Evolutionary conservation across 164 flowering plant species (phyloP), one percentile per base, ranked within the genome.

Genomic region (Chloranthus sessilifolius): DNA sequence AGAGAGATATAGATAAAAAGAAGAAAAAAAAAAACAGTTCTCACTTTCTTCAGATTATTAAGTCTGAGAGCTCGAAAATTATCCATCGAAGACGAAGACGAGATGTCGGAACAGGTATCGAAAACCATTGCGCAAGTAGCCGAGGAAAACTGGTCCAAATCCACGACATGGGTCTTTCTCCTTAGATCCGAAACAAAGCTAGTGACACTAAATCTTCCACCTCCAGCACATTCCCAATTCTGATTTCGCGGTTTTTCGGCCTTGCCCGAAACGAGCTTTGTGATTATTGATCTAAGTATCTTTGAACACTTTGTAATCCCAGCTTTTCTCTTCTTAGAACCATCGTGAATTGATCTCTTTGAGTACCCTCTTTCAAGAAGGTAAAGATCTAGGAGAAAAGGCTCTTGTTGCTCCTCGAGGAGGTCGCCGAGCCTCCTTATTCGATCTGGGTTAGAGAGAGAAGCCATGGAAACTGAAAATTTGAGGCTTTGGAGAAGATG

Each of bases 391-490:
- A 85, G 67, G 29, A 40, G 41, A 60, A 85, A 85, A 20, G 89
- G 87, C 24, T 85, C 95, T 74, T 85, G 95, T 39, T 80, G 59
- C 46, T 78, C 83, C 20, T 71, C 58, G 20, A 85, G 87, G 47
- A 80, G 67, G 23, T 82, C 78, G 15, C 56, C 58, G 1, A 82
- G 79, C 49, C 59, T 52, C 53, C 65, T 75, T 0, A 6, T 52
- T 4, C 38, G 54, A 8, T 9, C 48, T 50, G 65, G 53, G 21
- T 59, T 61, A 1, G 58, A 10, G 11, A 25, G 22, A 50, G 69
- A 57, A 19, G 57, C 70, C 73, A 72, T 71, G 12, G 27, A 9
- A 53, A 6, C 27, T 29, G 35, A 11, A 23, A 33, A 46, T 46
- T 27, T 23, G 31, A 29, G 30, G 38, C 11, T 7, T 24, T 43